Percentiles rank a stretch among this genome's conserved stretches.
Conservation (phyloP, 1,139 yeast genomes). For the Nakaseomyces sp. region DNA sequence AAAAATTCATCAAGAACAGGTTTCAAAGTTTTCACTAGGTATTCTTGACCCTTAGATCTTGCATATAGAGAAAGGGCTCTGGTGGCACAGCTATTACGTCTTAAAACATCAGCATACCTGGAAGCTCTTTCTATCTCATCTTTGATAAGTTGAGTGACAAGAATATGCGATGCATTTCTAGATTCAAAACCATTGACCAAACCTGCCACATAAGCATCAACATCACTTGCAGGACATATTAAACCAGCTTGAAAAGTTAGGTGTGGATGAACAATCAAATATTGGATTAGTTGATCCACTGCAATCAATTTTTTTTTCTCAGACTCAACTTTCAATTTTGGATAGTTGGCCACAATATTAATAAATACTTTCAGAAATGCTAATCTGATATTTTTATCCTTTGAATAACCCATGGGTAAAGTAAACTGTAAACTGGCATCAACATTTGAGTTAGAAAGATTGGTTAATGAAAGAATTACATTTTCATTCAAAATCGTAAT, state of each 20-base stretch:
- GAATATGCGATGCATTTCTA: conserved; percentile 43
- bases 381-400: conserved; percentile 52
- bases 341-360: conserved; percentile 46
- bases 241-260: conserved; percentile 35
- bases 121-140: conserved; percentile 55
- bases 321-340: conserved; percentile 18
- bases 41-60: conserved; percentile 52
- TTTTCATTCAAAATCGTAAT: conserved; percentile 50
- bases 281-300: conserved; percentile 19
- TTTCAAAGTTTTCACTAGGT: conserved; percentile 44
- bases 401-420: conserved; percentile 69
- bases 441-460: conserved; percentile 63
- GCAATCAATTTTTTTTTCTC: conserved; percentile 30
- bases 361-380: conserved; percentile 73
- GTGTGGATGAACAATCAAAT: conserved; percentile 25
- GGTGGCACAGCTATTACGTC: conserved; percentile 79
- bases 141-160: conserved; percentile 49
- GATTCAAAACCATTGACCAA: conserved; percentile 51
- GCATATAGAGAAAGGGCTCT: conserved; percentile 67
- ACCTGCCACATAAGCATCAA: conserved; percentile 66
- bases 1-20: conserved; percentile 51
- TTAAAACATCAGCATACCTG: conserved; percentile 60
- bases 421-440: conserved; percentile 74
- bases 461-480: conserved; percentile 60
- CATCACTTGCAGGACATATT: conserved; percentile 54